These are phyloP conservation scores for Pseudohalonectria lignicola DNA, from an alignment of 2,329 filamentous ascomycete genomes.

Conservation along the genomic window DNA sequence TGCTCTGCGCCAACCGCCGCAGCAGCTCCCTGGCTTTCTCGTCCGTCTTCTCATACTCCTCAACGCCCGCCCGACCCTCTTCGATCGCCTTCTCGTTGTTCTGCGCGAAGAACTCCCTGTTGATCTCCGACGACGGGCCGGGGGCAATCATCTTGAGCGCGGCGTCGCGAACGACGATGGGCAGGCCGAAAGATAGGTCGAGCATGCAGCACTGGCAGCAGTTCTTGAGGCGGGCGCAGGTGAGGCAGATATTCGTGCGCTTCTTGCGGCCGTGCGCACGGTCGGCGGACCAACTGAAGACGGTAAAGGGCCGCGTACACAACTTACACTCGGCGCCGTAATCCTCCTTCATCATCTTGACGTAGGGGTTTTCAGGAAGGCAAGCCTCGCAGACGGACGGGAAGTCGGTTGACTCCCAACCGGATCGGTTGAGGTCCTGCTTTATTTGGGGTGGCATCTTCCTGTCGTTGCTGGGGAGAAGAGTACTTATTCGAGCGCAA, in stretches of 20 bases:
- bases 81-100: conserved; percentile 95
- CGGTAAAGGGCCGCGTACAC: conserved; percentile 89
- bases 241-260: conserved; percentile 90
- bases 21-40: conserved; percentile 90
- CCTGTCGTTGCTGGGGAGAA: conserved; percentile 8
- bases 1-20: conserved; percentile 74
- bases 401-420: conserved; percentile 91
- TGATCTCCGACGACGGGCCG: conserved; percentile 83
- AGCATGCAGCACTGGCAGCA: conserved; percentile 99
- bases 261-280: conserved; percentile 81
- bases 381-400: conserved; percentile 87
- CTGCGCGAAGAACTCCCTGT: conserved; percentile 94
- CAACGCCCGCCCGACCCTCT: conserved; percentile 72
- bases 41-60: conserved; percentile 94
- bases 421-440: conserved; percentile 86
- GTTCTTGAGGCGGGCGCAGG: conserved; percentile 94
- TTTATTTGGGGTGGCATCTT: conserved; percentile 86
- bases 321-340: conserved; percentile 79
- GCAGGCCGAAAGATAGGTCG: conserved; percentile 88
- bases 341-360: conserved; percentile 98
- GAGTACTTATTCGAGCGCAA: too few species aligned
- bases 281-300: conserved; percentile 91
- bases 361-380: conserved; percentile 90
- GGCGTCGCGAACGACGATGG: conserved; percentile 89
- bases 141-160: conserved; percentile 97